These are phyloP conservation scores for Pythium rishiriense DNA, from an alignment of 352 stramenopile genomes.

Conservation along the genomic window DNA sequence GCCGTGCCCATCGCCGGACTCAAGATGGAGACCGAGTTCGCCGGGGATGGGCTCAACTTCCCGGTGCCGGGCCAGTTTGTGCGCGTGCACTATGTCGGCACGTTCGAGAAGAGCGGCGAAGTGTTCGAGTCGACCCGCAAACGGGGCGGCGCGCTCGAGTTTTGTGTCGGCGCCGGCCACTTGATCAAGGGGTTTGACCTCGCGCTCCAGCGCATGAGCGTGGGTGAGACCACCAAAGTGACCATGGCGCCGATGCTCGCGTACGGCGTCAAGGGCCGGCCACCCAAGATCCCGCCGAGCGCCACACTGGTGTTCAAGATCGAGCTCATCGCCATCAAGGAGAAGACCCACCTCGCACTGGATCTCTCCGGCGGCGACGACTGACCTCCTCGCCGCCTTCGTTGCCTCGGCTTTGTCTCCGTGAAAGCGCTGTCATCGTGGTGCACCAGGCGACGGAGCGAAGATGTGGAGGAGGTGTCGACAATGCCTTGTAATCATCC, in stretches of 20 bases:
- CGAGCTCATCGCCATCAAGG: conserved; percentile 80
- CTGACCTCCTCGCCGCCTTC: too few relatives aligned
- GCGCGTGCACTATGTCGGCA: conserved; percentile 69
- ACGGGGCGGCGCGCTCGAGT: conserved; percentile 64
- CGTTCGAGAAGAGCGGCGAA: conserved; percentile 47
- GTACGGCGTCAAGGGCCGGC: conserved; percentile 69
- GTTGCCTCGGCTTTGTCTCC: too few relatives aligned
- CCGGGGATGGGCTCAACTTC: conserved; percentile 57
- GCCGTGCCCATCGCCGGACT: conserved; percentile 44
- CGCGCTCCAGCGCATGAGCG: conserved; percentile 69
- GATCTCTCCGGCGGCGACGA: conserved; percentile 19
- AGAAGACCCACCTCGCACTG: conserved; percentile 49
- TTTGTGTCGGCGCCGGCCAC: conserved; percentile 69
- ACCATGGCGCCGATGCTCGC: conserved; percentile 64
- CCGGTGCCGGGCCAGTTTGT: conserved; percentile 62
- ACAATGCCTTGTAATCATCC: too few relatives aligned
- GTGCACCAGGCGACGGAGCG: too few relatives aligned
- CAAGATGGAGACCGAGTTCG: conserved; percentile 51
- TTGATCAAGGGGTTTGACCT: conserved; percentile 73
- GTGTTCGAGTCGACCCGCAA: conserved; percentile 70
- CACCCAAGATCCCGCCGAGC: conserved; percentile 68
- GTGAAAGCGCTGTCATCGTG: too few relatives aligned
- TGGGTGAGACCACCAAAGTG: conserved; percentile 68
- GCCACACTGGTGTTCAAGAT: conserved; percentile 77
- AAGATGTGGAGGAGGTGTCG: too few relatives aligned